Evolutionary conservation across 2,329 filamentous ascomycete genomes (phyloP), one percentile per base, ranked within the genome.

Genomic region (Zymoseptoria ardabiliae): DNA sequence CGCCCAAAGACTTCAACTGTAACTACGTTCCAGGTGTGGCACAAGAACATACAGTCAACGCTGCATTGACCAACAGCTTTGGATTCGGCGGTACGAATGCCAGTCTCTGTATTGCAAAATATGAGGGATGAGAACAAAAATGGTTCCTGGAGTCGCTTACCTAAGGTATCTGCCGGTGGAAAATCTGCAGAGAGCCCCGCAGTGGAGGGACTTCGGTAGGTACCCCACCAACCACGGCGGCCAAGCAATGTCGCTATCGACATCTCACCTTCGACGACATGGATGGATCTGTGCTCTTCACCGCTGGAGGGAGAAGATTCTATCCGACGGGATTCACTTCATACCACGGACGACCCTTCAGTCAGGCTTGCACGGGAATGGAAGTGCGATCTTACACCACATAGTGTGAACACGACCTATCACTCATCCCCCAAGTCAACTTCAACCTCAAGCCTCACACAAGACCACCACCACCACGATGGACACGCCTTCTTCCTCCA

Each of bases 11-110:
- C 3, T 88, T 90, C 57, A 78, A 85, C 63, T 96, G 93, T 77
- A 97, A 97, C 71, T 93, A 97, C 73, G 86, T 96, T 3, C 84
- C 91, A 0, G 79, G 85, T 3, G 71, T 78, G 52, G 81, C 91
- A 0, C 92, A 97, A 73, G 74, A 88, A 56, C 86, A 84, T 65
- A 72, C 79, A 2, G 84, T 97, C 10, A 77, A 85, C 59, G 87
- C 93, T 21, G 90, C 89, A 4, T 69, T 99, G 59, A 94, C 90
- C 3, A 99, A 99, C 70, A 97, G 93, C 72, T 99, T 99, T 76
- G 94, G 94, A 0, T 99, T 99, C 77, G 94, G 94, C 10, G 94
- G 94, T 17, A 97, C 93, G 1, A 99, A 99, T 76, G 92, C 93
- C 50, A 91, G 86, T 57, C 77, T 99, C 45, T 91, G 91, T 56